Evolutionary conservation across 2,329 filamentous ascomycete genomes (phyloP).

Genomic region (Aspergillus brasiliensis): DNA sequence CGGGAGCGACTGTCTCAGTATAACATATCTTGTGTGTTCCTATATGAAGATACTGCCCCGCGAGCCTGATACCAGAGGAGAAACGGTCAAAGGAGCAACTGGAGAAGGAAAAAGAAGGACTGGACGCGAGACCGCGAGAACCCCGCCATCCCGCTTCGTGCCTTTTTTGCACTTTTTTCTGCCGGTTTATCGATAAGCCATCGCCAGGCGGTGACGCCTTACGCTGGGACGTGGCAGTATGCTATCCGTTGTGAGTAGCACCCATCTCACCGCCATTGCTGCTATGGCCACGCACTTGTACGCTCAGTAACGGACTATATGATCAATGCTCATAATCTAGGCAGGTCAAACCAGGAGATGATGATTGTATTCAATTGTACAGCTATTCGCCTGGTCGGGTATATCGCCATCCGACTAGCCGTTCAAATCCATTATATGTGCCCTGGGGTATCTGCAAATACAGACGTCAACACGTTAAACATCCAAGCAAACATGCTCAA

Average conservation of each 20-base stretch:
- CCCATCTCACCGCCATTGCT: background rate
- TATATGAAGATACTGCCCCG: background rate
- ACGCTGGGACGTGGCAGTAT: constrained; percentile 7
- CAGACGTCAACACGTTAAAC: constrained; percentile 21
- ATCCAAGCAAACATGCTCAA: constrained; percentile 10
- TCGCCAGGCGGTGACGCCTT: constrained; percentile 1
- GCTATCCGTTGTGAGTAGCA: background rate
- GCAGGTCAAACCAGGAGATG: background rate
- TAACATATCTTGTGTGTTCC: background rate
- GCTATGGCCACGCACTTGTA: constrained; percentile 10
- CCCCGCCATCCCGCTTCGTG: constrained; percentile 13
- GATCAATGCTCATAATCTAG: background rate
- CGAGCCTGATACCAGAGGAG: background rate
- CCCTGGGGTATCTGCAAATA: constrained; percentile 27
- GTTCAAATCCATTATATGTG: constrained; percentile 23
- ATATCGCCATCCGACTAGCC: constrained; percentile 7
- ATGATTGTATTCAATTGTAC: background rate
- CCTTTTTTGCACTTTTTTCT: constrained; percentile 14
- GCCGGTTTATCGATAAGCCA: constrained; percentile 20
- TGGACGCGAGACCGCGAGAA: constrained; percentile 1
- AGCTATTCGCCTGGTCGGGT: background rate
- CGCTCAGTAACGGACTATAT: background rate
- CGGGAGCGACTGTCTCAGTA: background rate
- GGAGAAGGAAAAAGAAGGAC: constrained; percentile 2
- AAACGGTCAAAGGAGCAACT: background rate